Evolutionary conservation across 352 stramenopile genomes (phyloP), one percentile per base, ranked within the genome.

Genomic region (Globisporangium iwayamae): DNA sequence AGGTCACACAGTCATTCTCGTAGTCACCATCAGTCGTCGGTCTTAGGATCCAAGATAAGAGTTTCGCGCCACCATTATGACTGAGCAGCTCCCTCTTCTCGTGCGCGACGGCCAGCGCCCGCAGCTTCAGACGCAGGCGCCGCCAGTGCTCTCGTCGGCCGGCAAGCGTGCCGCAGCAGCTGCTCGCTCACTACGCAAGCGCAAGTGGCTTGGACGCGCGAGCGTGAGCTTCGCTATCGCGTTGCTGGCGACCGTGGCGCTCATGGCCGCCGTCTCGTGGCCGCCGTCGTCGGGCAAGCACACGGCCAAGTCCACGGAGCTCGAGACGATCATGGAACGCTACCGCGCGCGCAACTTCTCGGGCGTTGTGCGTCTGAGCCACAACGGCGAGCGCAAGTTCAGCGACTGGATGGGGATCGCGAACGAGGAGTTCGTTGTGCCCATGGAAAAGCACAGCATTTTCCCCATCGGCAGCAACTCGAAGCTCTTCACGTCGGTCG

Each of bases 401-500:
- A 70, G 78, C 25, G 61, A 73, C 39, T 79, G 75, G 36, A 76
- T 72, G 58, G 81, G 81, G 0, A 9, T 61, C 1, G 81, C 81
- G 20, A 85, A 77, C 53, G 72, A 84, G 36, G 75, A 82, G 25
- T 82, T 86, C 38, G 59, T 69, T 6, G 70, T 73, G 52, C 50
- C 67, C 3, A 90, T 90, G 72, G 32, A 65, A 11, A 62, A 67
- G 22, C 63, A 85, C 62, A 82, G 70, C 47, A 63, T 88, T 38
- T 90, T 90, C 53, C 75, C 78, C 8, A 71, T 90, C 66, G 81
- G 73, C 13, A 78, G 76, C 20, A 78, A 90, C 63, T 75, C 80
- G 13, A 84, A 88, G 61, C 72, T 90, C 11, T 80, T 90, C 45
- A 73, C 69, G 13, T 55, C 78, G 2, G 68, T 88, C 18, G 73